Base-by-base conservation (phyloP, 495 filamentous ascomycete species). In the Podospora bellae-mahoneyi region DNA sequence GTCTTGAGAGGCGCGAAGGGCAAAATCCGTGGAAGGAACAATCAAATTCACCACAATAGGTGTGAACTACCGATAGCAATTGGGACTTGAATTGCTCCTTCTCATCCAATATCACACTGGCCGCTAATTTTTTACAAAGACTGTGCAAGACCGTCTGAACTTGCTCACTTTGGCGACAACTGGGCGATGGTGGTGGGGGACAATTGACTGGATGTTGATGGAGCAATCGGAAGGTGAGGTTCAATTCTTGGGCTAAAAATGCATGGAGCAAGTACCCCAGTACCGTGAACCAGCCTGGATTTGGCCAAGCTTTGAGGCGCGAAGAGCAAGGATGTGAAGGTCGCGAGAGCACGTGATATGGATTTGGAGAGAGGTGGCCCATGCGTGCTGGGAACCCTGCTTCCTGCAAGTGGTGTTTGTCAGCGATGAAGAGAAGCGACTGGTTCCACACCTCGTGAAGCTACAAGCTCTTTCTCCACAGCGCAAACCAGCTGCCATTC, bases 401-500 rank as follows among this genome's bases (percentile, higher is more conserved):
- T 44, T 23, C 23, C 23, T 26, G 20, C n/a, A 58, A 57, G n/a
- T n/a, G 60, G 60, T 34, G 60, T 62, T 63, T 3, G 61, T 63
- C 61, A 63, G 55, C 23, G 55, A 20, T 4, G 18, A 23, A 58
- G 55, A 58, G n/a, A 39, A 39, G 30, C 53, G 62, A 60, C 53
- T 59, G 18, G 53, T 23, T 18, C 28, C 54, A 64, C 48, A 39
- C 16, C 26, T n/a, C 58, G 23, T 4, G n/a, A 39, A 69, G 71
- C 68, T 73, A 7, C 28, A 67, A 61, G 44, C 59, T 66, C 54
- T 65, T 66, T 66, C 69, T 64, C 72, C 72, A 68, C 72, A 58
- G n/a, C 27, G 53, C 68, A 70, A 70, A 69, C 56, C 71, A 66
- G 59, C 64, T 67, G 18, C 39, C 6, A 62, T 53, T 19, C 60